Evolutionary conservation across 2,329 filamentous ascomycete genomes (phyloP), one percentile per base, ranked within the genome.

Genomic region (Dryadomyces quercus-mongolicae): DNA sequence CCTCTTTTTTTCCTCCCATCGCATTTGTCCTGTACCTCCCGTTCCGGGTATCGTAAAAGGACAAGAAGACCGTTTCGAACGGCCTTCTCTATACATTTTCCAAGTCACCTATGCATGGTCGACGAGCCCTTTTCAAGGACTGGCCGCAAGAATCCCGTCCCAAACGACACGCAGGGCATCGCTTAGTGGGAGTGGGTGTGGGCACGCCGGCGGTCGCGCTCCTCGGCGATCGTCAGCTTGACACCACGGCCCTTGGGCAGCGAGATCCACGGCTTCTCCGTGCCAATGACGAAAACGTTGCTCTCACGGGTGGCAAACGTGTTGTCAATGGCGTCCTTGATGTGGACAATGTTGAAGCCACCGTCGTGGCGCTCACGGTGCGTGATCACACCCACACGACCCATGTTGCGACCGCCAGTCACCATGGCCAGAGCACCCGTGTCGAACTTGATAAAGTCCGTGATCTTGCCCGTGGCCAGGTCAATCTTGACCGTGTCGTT

Each of bases 401-500:
- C 93, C 92, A 97, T 98, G 89, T 98, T 98, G 73, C 92, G 93
- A 85, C 93, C 93, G 85, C 93, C 93, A 66, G 93, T 98, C 70
- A 86, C 87, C 92, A 98, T 98, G 75, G 87, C 90, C 67, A 98
- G 90, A 72, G 89, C 86, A 76, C 92, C 93, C 70, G 91, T 96
- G 75, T 98, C 93, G 79, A 98, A 98, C 78, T 86, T 88, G 83
- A 97, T 90, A 79, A 87, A 97, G 78, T 98, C 93, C 67, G 81
- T 76, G 78, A 98, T 94, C 86, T 97, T 98, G 81, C 93, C 93
- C 62, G 90, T 95, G 69, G 86, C 77, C 57, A 98, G 81, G 70
- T 98, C 88, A 67, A 98, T 92, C 89, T 98, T 98, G 78, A 98
- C 91, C 58, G 93, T 97, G 81, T 98, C 93, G 83, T 98, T 97